Conservation (phyloP, 768 basidiomycete genomes). For the Amanita molliuscula region DNA sequence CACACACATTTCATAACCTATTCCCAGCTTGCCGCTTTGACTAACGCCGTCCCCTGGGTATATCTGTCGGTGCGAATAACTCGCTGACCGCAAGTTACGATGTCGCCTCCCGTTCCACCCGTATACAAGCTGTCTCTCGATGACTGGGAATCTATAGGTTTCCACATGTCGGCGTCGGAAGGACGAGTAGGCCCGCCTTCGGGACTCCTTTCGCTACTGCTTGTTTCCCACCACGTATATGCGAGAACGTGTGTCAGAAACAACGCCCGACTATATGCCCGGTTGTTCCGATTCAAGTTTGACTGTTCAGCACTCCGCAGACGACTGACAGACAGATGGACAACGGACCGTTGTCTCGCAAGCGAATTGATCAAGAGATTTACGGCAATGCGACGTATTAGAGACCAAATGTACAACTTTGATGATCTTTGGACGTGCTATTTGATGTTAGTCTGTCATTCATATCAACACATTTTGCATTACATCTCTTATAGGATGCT, state of each 20-base stretch:
- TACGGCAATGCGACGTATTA: conserved; percentile 30
- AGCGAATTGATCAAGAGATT: conserved; percentile 35
- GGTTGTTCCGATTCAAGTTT: conserved; percentile 35
- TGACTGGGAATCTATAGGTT: conserved; percentile 32
- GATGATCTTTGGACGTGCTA: conserved; percentile 47
- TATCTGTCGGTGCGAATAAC: neutral
- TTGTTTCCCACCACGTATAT: conserved; percentile 27
- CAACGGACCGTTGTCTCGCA: conserved; percentile 25
- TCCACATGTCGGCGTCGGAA: conserved; percentile 21
- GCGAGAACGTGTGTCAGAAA: conserved; percentile 22
- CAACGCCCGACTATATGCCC: conserved; percentile 30
- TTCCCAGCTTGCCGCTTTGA: conserved; percentile 9
- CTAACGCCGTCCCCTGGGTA: conserved; percentile 1
- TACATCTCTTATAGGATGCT: conserved; percentile 19
- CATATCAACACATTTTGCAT: neutral
- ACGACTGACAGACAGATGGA: conserved; percentile 26
- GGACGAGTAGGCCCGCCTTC: conserved; percentile 34
- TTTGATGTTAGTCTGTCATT: conserved; percentile 27
- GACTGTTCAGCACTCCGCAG: conserved; percentile 28
- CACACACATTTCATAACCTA: conserved; percentile 14
- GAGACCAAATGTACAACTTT: conserved; percentile 12
- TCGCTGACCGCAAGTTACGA: conserved; percentile 1
- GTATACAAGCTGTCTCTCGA: conserved; percentile 16
- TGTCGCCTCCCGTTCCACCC: conserved; percentile 10
- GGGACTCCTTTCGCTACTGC: conserved; percentile 25